phyloP scores from a whole-genome alignment of 192 early-diverging fungal genomes.

The Gaertneriomyces semiglobifer region DNA sequence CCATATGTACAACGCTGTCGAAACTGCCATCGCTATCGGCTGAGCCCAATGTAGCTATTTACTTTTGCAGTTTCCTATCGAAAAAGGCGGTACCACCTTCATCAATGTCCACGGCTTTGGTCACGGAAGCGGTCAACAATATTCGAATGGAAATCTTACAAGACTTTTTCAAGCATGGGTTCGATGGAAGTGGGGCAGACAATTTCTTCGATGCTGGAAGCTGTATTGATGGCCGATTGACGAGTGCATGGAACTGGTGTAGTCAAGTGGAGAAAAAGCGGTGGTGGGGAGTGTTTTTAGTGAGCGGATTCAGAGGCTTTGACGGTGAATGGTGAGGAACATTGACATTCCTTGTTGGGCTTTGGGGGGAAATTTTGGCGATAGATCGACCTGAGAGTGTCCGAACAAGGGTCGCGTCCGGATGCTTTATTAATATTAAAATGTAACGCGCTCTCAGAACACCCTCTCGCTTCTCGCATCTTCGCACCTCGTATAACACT shows the following conservation, averaged over 20 bases:
- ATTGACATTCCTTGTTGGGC: too few relatives aligned
- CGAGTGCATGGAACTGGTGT: constrained; percentile 78
- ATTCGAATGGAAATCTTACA: constrained; percentile 73
- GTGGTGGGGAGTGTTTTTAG: constrained; percentile 86
- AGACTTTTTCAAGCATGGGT: constrained; percentile 94
- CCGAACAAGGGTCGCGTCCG: too few relatives aligned
- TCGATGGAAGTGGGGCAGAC: constrained; percentile 91
- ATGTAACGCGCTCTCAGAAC: too few relatives aligned
- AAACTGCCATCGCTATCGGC: constrained; percentile 55
- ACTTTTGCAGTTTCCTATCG: constrained; percentile 20
- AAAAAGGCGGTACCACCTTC: too few relatives aligned
- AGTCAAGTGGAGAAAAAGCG: constrained; percentile 74
- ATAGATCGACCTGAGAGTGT: too few relatives aligned
- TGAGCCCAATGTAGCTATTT: constrained; percentile 59
- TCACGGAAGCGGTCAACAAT: not conserved
- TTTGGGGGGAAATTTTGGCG: too few relatives aligned
- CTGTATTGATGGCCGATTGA: constrained; percentile 95
- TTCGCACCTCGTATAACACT: too few relatives aligned
- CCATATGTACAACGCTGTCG: constrained; percentile 73
- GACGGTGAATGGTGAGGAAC: constrained; percentile 21
- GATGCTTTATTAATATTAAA: too few relatives aligned
- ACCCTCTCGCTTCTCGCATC: too few relatives aligned
- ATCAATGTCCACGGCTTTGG: too few relatives aligned
- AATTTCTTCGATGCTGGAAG: constrained; percentile 74
- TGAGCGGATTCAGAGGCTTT: constrained; percentile 54